Percentiles rank a stretch among this genome's conserved stretches.
Evolutionary conservation across 2,329 filamentous ascomycete genomes (phyloP).

Genomic region (Aspergillus novofumigatus): DNA sequence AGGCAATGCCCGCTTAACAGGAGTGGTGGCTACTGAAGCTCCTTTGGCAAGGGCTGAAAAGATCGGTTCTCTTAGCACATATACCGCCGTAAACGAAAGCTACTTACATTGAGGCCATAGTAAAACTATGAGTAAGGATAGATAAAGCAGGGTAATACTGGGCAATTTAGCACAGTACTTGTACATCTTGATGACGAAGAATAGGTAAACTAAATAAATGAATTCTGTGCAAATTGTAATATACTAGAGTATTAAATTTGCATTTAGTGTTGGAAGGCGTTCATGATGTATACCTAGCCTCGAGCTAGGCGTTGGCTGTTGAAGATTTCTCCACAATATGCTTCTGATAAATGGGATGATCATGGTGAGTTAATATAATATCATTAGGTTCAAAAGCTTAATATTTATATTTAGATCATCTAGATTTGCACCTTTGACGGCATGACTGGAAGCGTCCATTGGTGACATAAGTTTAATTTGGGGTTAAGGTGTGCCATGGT

Average conservation of each 20-base stretch:
- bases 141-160: neutral
- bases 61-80: neutral
- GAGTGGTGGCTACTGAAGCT: neutral
- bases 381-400: neutral
- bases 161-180: neutral
- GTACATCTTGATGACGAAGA: neutral
- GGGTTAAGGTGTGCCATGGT: neutral
- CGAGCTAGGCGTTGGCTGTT: neutral
- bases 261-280: too few relatives aligned
- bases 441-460: too few relatives aligned
- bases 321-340: too few relatives aligned
- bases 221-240: neutral
- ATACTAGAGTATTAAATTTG: neutral
- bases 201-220: neutral
- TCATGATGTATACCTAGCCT: neutral
- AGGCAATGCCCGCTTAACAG: constrained; percentile 42
- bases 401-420: too few relatives aligned
- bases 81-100: neutral
- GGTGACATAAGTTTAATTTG: neutral
- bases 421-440: neutral
- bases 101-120: neutral
- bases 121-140: neutral
- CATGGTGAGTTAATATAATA: neutral
- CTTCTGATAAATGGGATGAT: neutral
- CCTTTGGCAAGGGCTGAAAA: neutral